These are phyloP conservation scores for Claviceps monticola DNA, from an alignment of 2,329 filamentous ascomycete species.

Conservation along the genomic window DNA sequence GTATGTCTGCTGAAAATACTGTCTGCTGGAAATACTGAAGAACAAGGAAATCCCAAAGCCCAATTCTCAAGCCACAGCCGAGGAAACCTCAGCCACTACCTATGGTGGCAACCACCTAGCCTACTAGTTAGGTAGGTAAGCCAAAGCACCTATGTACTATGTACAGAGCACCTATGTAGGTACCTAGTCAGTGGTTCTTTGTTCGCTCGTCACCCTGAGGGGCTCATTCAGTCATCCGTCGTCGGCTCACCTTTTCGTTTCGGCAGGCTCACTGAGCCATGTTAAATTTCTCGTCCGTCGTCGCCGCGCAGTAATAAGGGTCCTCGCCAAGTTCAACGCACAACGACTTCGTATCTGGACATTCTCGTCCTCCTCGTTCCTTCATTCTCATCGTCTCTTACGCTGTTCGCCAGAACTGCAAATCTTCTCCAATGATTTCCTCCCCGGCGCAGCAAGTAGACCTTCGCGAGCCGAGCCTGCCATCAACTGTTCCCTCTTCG, in stretches of 20 bases:
- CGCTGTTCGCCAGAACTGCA: conserved; percentile 9
- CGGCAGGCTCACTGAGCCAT: conserved; percentile 4
- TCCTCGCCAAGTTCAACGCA: neutral
- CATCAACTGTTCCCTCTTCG: conserved; percentile 13
- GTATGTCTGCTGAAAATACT: no score
- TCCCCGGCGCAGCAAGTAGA: conserved; percentile 20
- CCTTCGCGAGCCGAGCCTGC: conserved; percentile 22
- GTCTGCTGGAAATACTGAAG: no score
- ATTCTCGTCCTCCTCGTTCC: neutral
- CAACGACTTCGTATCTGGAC: neutral
- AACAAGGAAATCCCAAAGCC: no score
- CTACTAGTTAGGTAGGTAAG: neutral
- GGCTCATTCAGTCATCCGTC: conserved; percentile 6
- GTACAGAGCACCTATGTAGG: no score
- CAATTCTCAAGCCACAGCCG: conserved; percentile 3
- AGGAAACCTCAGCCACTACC: conserved; percentile 8
- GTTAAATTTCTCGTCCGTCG: neutral
- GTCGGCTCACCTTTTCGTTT: conserved; percentile 8
- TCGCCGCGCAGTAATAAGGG: neutral
- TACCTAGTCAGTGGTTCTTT: neutral
- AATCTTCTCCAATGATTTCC: conserved; percentile 23
- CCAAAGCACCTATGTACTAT: no score
- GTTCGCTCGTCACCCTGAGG: conserved; percentile 9
- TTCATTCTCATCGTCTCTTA: neutral
- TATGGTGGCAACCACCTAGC: neutral